Conservation (phyloP, 257 asterid species). For the Plantago elongata region DNA sequence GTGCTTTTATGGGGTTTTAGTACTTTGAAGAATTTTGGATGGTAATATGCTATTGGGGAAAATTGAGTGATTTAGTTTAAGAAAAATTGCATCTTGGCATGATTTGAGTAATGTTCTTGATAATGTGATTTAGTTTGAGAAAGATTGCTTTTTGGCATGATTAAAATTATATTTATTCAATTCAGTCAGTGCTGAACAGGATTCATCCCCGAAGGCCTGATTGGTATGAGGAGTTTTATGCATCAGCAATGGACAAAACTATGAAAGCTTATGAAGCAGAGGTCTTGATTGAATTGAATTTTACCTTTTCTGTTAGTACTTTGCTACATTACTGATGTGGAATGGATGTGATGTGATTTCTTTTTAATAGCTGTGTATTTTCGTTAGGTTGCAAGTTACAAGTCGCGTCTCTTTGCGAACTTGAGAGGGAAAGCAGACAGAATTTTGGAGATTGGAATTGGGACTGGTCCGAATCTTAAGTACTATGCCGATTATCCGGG, state of each 20-base stretch:
- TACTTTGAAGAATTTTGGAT: not conserved
- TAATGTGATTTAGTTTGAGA: not conserved
- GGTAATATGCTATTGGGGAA: not conserved
- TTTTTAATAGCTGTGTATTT: conserved; percentile 5
- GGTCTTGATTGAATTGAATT: conserved; percentile 30
- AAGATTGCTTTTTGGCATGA: no score
- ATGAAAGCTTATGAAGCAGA: conserved; percentile 69
- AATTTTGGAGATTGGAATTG: conserved; percentile 77
- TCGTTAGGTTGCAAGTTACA: conserved; percentile 71
- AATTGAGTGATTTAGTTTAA: no score
- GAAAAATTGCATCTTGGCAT: no score
- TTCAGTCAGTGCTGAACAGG: conserved; percentile 57
- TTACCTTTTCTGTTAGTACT: not conserved
- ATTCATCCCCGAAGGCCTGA: conserved; percentile 80
- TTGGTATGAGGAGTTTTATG: conserved; percentile 93
- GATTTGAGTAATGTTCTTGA: no score
- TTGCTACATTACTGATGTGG: not conserved
- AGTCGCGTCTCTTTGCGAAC: conserved; percentile 54
- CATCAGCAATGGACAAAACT: conserved; percentile 48
- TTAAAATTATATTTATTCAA: conserved; percentile 5
- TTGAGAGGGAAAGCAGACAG: conserved; percentile 58
- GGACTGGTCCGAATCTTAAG: conserved; percentile 85
- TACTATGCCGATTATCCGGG: conserved; percentile 56
- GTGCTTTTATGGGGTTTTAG: not conserved
- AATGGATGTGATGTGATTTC: not conserved